Evolutionary conservation across 768 basidiomycete species (phyloP).

Genomic region (Psilocybe cubensis): DNA sequence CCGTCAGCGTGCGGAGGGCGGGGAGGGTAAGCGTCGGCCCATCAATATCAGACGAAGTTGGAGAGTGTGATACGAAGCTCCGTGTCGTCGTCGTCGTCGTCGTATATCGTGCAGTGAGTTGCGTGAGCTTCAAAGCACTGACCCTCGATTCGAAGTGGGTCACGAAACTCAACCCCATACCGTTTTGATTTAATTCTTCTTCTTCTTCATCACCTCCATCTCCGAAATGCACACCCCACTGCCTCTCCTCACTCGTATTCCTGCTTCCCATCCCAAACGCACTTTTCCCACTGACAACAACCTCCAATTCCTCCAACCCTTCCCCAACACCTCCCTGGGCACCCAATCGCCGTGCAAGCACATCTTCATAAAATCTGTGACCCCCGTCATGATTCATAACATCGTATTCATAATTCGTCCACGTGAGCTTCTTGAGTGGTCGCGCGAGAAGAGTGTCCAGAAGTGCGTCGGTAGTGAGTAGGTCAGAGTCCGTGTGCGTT

Average conservation of each 20-base stretch:
- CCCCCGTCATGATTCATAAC: slow-evolving; percentile 36
- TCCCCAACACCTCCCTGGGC: slow-evolving; percentile 48
- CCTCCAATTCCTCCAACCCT: slow-evolving; percentile 69
- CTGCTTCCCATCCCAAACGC: slow-evolving; percentile 11
- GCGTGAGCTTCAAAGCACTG: slow-evolving; percentile 11
- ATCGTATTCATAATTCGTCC: slow-evolving; percentile 69
- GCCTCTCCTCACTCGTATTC: background rate
- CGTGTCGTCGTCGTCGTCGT: slow-evolving; percentile 7
- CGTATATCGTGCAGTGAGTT: slow-evolving; percentile 13
- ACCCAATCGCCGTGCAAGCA: slow-evolving; percentile 56
- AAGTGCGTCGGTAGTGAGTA: slow-evolving; percentile 45
- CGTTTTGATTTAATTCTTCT: background rate
- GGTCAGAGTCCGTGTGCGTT: background rate
- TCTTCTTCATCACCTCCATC: background rate
- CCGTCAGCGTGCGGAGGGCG: slow-evolving; percentile 67
- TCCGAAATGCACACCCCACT: background rate
- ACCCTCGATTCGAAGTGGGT: background rate
- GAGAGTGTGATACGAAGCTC: background rate
- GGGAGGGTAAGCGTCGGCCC: slow-evolving; percentile 46
- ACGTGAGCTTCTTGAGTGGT: slow-evolving; percentile 63
- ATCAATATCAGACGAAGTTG: slow-evolving; percentile 12
- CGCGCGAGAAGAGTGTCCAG: slow-evolving; percentile 53
- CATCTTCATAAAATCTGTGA: slow-evolving; percentile 53
- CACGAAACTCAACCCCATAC: too few relatives aligned
- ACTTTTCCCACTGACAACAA: slow-evolving; percentile 35